Evolutionary conservation across 805 yeast species (phyloP).

Genomic region (Candida endomychidarum): DNA sequence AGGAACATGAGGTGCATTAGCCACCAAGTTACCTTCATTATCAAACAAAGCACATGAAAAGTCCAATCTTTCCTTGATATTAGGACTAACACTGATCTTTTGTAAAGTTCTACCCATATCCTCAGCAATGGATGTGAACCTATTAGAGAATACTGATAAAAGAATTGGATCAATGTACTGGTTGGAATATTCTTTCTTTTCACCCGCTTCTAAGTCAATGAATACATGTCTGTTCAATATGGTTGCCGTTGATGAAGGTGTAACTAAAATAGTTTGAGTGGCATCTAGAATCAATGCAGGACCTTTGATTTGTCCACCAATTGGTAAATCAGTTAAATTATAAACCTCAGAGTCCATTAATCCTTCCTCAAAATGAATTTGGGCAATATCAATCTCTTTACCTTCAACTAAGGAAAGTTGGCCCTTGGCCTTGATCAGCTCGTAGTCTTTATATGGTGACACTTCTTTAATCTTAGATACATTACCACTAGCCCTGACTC

Average conservation of each 20-base stretch:
- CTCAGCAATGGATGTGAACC: conserved; percentile 89
- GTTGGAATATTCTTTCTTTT: conserved; percentile 9
- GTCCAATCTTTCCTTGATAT: conserved; percentile 78
- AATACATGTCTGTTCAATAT: conserved; percentile 59
- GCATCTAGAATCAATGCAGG: conserved; percentile 60
- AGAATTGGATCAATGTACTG: conserved; percentile 59
- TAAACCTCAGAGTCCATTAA: conserved; percentile 45
- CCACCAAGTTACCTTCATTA: conserved; percentile 69
- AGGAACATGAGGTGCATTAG: conserved; percentile 87
- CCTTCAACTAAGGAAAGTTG: conserved; percentile 66
- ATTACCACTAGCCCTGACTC: conserved; percentile 69
- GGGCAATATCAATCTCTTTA: neutral
- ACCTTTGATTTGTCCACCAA: conserved; percentile 48
- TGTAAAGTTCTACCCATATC: conserved; percentile 82
- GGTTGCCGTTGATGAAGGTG: conserved; percentile 58
- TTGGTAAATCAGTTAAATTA: conserved; percentile 47
- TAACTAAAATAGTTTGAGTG: conserved; percentile 75
- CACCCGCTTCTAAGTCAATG: conserved; percentile 31
- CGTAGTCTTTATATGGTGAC: conserved; percentile 49
- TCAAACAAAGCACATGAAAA: conserved; percentile 83
- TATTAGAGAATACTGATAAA: conserved; percentile 73
- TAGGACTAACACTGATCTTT: conserved; percentile 76
- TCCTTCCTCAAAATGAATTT: conserved; percentile 46
- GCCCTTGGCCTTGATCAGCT: conserved; percentile 75
- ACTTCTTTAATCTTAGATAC: conserved; percentile 45